Evolutionary conservation across 148 eudicot species (phyloP).

Genomic region (Rhododendron molle): DNA sequence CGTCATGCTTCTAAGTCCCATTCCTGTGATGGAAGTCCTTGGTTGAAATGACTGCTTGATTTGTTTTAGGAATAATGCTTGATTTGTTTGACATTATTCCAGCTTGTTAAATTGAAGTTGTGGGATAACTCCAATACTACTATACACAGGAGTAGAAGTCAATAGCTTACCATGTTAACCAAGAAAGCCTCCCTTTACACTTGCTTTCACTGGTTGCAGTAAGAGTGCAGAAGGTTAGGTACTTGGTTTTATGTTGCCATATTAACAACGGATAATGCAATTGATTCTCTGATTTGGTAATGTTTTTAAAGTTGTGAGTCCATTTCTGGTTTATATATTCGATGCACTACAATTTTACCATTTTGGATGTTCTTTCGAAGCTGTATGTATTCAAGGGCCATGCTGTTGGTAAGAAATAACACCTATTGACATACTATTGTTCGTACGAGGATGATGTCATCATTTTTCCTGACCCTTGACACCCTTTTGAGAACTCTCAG

Average conservation of each 20-base stretch:
- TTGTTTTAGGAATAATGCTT: neutral
- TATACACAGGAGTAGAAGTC: neutral
- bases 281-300: neutral
- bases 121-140: neutral
- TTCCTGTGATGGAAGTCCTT: neutral
- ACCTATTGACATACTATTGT: neutral
- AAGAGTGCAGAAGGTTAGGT: too few relatives aligned
- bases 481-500: neutral
- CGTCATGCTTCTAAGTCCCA: neutral
- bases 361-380: neutral
- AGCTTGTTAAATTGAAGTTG: neutral
- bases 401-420: neutral
- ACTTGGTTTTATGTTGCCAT: neutral
- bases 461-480: neutral
- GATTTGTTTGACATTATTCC: neutral
- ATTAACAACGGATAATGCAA: neutral
- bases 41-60: neutral
- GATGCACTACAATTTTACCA: too few relatives aligned
- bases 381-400: neutral
- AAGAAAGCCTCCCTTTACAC: neutral
- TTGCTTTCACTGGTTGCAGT: neutral
- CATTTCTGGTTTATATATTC: neutral
- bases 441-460: neutral
- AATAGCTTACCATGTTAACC: neutral
- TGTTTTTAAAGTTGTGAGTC: neutral